Evolutionary conservation across 495 filamentous ascomycete species (phyloP).

Genomic region (Podospora anserina): DNA sequence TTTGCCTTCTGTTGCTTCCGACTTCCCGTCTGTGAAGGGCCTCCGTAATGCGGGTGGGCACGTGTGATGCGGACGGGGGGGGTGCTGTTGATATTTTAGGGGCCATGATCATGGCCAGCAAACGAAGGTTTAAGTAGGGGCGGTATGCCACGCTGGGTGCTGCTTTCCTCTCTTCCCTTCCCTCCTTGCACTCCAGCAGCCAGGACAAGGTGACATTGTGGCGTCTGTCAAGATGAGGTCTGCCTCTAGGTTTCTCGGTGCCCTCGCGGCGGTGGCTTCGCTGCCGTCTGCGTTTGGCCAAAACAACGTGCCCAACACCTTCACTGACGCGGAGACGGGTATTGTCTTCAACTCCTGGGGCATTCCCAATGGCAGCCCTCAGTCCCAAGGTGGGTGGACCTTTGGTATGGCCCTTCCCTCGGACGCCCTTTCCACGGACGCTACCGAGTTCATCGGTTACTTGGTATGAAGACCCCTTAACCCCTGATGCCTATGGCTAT

Average conservation of each 20-base stretch:
- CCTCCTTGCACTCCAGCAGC: constrained; percentile 14
- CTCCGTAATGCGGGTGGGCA: constrained; percentile 7
- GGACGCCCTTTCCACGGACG: constrained; percentile 48
- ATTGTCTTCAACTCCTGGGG: constrained; percentile 48
- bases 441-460: constrained; percentile 58
- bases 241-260: constrained; percentile 25
- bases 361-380: constrained; percentile 23
- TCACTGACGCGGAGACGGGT: constrained; percentile 43
- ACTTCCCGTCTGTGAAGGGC: constrained; percentile 8
- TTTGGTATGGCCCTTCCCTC: constrained; percentile 57
- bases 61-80: background rate
- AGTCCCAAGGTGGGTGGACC: constrained; percentile 43
- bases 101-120: background rate
- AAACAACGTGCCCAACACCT: constrained; percentile 27
- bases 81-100: background rate
- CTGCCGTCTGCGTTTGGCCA: constrained; percentile 30
- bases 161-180: background rate
- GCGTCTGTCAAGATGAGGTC: constrained; percentile 28
- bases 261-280: constrained; percentile 29
- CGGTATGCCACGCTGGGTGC: constrained; percentile 5
- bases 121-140: constrained; percentile 14
- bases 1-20: constrained; percentile 13
- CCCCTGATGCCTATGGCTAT: background rate
- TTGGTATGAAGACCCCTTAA: constrained; percentile 37
- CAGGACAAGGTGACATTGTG: constrained; percentile 17